A percentile compares a stretch with the other conserved stretches of the same genome.
Conservation (phyloP, 1,284 basidiomycete species). For the Leccinum pachyderme region DNA sequence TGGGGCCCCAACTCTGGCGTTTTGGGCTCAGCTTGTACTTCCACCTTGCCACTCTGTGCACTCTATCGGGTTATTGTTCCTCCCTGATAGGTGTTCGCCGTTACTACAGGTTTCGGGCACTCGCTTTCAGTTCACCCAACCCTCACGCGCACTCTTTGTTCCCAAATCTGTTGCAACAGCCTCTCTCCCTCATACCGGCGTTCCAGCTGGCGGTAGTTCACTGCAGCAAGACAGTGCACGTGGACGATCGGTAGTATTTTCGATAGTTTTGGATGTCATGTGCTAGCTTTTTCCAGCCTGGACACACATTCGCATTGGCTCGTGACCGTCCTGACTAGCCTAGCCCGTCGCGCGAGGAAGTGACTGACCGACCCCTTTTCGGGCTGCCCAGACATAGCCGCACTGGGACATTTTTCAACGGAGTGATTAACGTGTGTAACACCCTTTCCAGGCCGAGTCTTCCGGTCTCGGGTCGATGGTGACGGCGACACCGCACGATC, state of each 20-base stretch:
- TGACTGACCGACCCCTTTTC: neutral
- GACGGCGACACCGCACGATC: constrained; percentile 6
- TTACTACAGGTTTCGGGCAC: neutral
- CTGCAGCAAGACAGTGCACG: constrained; percentile 6
- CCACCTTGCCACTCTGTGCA: constrained; percentile 3
- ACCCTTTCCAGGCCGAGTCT: neutral
- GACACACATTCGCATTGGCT: neutral
- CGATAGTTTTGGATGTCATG: constrained; percentile 5
- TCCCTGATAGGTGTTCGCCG: neutral
- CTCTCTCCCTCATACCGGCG: neutral
- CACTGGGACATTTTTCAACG: constrained; percentile 1
- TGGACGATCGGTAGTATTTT: constrained; percentile 20
- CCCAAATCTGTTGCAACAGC: neutral
- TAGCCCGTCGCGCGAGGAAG: neutral
- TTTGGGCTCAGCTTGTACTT: constrained; percentile 1
- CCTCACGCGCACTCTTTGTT: neutral
- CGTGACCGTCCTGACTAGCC: neutral
- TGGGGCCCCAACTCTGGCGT: constrained; percentile 4
- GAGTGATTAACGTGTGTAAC: constrained; percentile 13
- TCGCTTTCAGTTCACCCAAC: neutral
- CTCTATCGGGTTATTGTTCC: neutral
- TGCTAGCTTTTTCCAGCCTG: neutral
- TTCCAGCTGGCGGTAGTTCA: neutral
- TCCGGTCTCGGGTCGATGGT: neutral
- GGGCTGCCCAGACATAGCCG: constrained; percentile 7